Evolutionary conservation across 805 yeast species (phyloP).

Genomic region (Lipomyces anomalus): DNA sequence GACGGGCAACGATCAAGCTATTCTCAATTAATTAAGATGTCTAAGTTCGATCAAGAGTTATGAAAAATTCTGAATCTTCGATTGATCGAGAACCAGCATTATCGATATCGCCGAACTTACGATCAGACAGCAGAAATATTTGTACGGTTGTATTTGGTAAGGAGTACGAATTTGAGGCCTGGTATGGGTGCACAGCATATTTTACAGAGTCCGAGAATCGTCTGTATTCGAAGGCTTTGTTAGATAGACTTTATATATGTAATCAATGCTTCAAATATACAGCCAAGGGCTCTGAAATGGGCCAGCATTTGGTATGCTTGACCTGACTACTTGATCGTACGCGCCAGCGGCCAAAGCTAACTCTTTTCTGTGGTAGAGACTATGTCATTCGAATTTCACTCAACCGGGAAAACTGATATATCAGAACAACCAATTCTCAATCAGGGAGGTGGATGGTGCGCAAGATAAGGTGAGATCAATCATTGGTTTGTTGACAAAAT

Average conservation of each 20-base stretch:
- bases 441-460: constrained; percentile 64
- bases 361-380: constrained; percentile 36
- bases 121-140: constrained; percentile 46
- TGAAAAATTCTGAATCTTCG: no score
- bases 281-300: constrained; percentile 41
- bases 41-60: no score
- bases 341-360: not conserved
- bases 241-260: constrained; percentile 55
- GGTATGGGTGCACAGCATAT: constrained; percentile 86
- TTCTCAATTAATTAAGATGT: no score
- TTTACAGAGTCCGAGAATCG: constrained; percentile 39
- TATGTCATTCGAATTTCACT: constrained; percentile 8
- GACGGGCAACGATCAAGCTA: no score
- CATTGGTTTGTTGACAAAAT: no score
- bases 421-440: constrained; percentile 49
- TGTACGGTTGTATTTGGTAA: constrained; percentile 61
- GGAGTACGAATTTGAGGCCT: constrained; percentile 56
- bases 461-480: constrained; percentile 38
- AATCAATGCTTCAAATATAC: constrained; percentile 81
- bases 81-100: no score
- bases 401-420: constrained; percentile 69
- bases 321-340: no score
- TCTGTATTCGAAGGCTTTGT: constrained; percentile 25
- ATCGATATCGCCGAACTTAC: no score
- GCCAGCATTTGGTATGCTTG: constrained; percentile 40